Conservation (phyloP, 2,329 filamentous ascomycete genomes). For the Curvularia lunata region DNA sequence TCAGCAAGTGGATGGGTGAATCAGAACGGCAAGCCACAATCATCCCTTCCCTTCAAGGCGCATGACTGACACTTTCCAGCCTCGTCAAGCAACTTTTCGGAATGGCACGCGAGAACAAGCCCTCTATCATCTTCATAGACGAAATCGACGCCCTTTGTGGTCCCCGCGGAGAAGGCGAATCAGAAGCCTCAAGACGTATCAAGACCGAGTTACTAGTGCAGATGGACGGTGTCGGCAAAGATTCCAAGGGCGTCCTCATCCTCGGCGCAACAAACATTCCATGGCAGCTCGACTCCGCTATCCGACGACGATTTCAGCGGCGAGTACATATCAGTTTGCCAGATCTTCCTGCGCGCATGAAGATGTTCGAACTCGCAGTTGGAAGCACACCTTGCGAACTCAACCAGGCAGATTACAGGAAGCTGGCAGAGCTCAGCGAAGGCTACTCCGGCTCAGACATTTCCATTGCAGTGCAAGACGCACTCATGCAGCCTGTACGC, state of each 20-base stretch:
- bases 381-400: slow-evolving; percentile 90
- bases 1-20: slow-evolving; percentile 99
- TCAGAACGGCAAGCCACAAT: slow-evolving; percentile 76
- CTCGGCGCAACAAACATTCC: slow-evolving; percentile 97
- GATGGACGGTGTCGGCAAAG: slow-evolving; percentile 98
- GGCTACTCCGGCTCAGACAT: slow-evolving; percentile 98
- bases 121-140: slow-evolving; percentile 98
- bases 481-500: slow-evolving; percentile 94
- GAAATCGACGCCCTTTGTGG: slow-evolving; percentile 97
- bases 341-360: slow-evolving; percentile 83
- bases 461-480: slow-evolving; percentile 91
- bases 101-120: slow-evolving; percentile 97
- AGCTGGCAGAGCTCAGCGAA: slow-evolving; percentile 81
- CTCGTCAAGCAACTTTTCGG: slow-evolving; percentile 96
- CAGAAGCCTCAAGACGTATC: slow-evolving; percentile 94
- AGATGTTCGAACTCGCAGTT: slow-evolving; percentile 95
- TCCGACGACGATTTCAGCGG: slow-evolving; percentile 92
- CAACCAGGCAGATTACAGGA: slow-evolving; percentile 76
- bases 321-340: slow-evolving; percentile 95
- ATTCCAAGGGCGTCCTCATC: slow-evolving; percentile 91
- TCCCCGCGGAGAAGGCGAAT: slow-evolving; percentile 91
- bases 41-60: background rate
- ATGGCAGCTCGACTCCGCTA: slow-evolving; percentile 96
- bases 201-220: slow-evolving; percentile 98
- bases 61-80: slow-evolving; percentile 54